Evolutionary conservation across 192 early-diverging fungal genomes (phyloP), one percentile per base, ranked within the genome.

Genomic region (Umbelopsis sp.): DNA sequence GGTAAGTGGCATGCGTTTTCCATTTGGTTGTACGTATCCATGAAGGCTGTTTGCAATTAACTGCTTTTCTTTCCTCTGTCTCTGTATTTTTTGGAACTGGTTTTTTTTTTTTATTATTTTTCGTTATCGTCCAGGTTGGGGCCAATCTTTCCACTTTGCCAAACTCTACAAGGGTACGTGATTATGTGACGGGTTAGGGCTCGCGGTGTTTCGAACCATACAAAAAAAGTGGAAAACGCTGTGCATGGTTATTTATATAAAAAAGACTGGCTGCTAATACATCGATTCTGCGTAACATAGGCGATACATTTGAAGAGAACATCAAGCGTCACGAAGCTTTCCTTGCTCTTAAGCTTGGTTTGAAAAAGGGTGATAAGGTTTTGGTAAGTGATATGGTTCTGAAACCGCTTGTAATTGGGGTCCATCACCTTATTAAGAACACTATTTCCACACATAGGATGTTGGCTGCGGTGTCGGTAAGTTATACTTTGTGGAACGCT

Each of bases 391-490:
- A 75, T 79, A 13, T 86, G 81, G 49, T 78, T 82, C 71, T 35
- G 27, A 35, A 61, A 18, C 27, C 33, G 48, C 73, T 79, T 77
- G 50, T 41, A 72, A 79, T 30, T 46, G 13, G n/a, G 49, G 15
- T 25, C 18, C 22, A 51, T 45, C 46, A 49, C 37, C 9, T 12
- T 48, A 61, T 64, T 16, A 23, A 35, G 22, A 64, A 66, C 41
- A 3, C 23, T 58, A 53, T 52, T 72, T 20, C n/a, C 68, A 27
- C 41, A 16, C 12, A 65, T 67, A 81, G 79, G 94, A 97, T 81
- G 91, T 94, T 50, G 95, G 95, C 21, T 97, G 94, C 73, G 95
- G 95, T 70, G 94, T 97, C 20, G 95, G 94, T 72, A 67, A 72
- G 64, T 44, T 5, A 41, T 68, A 45, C 21, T 58, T 61, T 61